Evolutionary conservation across 805 yeast genomes (phyloP), one percentile per base, ranked within the genome.

Genomic region (Saturnispora gosingensis): DNA sequence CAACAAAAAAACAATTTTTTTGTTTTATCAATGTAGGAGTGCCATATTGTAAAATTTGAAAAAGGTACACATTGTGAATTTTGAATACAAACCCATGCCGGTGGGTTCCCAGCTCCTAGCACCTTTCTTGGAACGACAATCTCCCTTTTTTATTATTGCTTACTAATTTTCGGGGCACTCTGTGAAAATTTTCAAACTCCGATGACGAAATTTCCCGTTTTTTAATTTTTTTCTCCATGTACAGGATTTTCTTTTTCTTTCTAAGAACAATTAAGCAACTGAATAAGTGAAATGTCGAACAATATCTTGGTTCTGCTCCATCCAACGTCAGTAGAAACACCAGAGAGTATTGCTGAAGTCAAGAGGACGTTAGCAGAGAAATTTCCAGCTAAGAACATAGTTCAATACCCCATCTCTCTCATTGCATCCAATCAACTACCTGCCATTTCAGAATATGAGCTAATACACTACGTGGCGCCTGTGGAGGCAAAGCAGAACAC

Each of bases 251-350:
- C 13, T 24, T 34, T 24, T 42, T 34, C 32, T 38, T 43, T 46
- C 24, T 13, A 10, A 30, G 34, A 10, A 30, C 28, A 3, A 38
- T 22, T n/a, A 18, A 5, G 24, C 16, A 11, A 10, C n/a, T 4
- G 1, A 7, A 40, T 24, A 16, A 24, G 16, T 11, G 43, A 42
- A 13, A 42, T 50, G 54, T 25, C 54, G n/a, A 38, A 18, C 5
- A 34, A 51, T 27, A 59, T 65, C 20, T 66, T 82, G 50, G 65
- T 82, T 27, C 68, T 83, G 47, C 72, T 83, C 50, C 88, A 83
- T 60, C 88, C 88, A 18, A 82, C 85, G 7, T 74, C 78, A 46
- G 85, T 82, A 11, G 77, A 83, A 0, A 74, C 76, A 39, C 83
- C 81, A 43, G 69, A 63, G 4, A 50, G 67, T 18, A 78, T 82